A percentile compares a stretch with the other conserved stretches of the same genome.
Conservation (phyloP, 495 filamentous ascomycete species). For the Talaromyces proteolyticus region DNA sequence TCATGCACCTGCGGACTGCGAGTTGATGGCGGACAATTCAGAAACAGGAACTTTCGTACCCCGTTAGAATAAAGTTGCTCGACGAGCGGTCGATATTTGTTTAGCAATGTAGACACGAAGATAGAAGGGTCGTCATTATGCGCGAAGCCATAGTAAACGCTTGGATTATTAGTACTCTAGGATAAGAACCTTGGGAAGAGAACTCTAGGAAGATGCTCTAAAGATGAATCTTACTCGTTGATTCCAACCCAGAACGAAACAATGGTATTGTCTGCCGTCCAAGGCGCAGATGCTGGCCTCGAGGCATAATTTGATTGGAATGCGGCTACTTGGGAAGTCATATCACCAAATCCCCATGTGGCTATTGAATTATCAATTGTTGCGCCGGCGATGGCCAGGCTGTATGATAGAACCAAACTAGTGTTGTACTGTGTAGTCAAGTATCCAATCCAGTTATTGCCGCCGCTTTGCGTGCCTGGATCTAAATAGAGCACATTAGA, state of each 20-base stretch:
- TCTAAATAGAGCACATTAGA: slow-evolving; percentile 9
- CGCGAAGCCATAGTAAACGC: slow-evolving; percentile 4
- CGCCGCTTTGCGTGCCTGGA: slow-evolving; percentile 36
- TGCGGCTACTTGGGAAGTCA: slow-evolving; percentile 21
- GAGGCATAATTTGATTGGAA: slow-evolving; percentile 22
- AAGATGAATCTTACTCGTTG: slow-evolving; percentile 50
- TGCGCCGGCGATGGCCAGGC: slow-evolving; percentile 51
- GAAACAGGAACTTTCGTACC: slow-evolving; percentile 65
- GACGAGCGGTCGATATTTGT: slow-evolving; percentile 48
- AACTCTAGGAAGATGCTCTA: background rate
- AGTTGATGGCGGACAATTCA: slow-evolving; percentile 68
- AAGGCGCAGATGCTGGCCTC: slow-evolving; percentile 41
- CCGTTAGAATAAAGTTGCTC: slow-evolving; percentile 57
- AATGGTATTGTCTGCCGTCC: slow-evolving; percentile 54
- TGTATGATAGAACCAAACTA: slow-evolving; percentile 47
- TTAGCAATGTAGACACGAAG: slow-evolving; percentile 50
- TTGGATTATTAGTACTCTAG: slow-evolving; percentile 1
- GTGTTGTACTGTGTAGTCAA: slow-evolving; percentile 48
- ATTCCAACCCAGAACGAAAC: slow-evolving; percentile 75
- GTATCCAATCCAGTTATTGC: slow-evolving; percentile 63
- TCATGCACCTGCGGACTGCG: slow-evolving; percentile 49
- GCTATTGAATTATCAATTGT: slow-evolving; percentile 48
- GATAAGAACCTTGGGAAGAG: background rate
- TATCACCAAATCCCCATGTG: slow-evolving; percentile 16
- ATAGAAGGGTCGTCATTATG: slow-evolving; percentile 5